Evolutionary conservation across 305 asterid genomes (phyloP).

Genomic region (Fraxinus nigra): DNA sequence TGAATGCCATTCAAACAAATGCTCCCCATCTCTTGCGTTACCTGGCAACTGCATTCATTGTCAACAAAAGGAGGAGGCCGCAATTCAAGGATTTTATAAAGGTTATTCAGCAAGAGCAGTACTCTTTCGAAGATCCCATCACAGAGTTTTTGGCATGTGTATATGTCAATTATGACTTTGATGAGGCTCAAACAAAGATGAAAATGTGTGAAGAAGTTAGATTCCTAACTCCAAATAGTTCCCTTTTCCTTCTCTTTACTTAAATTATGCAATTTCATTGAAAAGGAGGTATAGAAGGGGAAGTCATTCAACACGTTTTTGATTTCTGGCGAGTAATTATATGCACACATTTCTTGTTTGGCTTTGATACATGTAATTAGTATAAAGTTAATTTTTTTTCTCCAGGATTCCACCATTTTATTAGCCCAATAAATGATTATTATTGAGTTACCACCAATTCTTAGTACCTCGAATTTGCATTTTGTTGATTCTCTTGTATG

Average conservation of each 20-base stretch:
- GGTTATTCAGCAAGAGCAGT: conserved; percentile 95
- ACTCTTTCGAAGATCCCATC: conserved; percentile 83
- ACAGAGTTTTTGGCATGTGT: conserved; percentile 89
- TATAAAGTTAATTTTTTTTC: neutral
- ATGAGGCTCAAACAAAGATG: conserved; percentile 94
- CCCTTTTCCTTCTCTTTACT: neutral
- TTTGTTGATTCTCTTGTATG: neutral
- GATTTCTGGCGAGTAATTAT: neutral
- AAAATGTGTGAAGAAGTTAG: conserved; percentile 97
- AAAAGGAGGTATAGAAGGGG: neutral
- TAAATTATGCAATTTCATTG: neutral
- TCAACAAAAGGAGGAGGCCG: conserved; percentile 91
- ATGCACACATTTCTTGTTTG: neutral
- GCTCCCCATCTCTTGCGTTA: conserved; percentile 96
- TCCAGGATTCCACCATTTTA: neutral
- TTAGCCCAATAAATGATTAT: neutral
- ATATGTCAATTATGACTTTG: conserved; percentile 90
- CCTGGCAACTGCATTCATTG: conserved; percentile 92
- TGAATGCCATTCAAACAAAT: conserved; percentile 92
- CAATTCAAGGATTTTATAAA: conserved; percentile 89
- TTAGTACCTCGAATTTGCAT: neutral
- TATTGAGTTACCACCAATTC: neutral
- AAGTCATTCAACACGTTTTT: neutral
- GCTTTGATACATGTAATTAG: neutral
- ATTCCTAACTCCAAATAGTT: conserved; percentile 6